phyloP scores from a whole-genome alignment of 2,329 filamentous ascomycete species.

The Ascochyta clinopodiicola region DNA sequence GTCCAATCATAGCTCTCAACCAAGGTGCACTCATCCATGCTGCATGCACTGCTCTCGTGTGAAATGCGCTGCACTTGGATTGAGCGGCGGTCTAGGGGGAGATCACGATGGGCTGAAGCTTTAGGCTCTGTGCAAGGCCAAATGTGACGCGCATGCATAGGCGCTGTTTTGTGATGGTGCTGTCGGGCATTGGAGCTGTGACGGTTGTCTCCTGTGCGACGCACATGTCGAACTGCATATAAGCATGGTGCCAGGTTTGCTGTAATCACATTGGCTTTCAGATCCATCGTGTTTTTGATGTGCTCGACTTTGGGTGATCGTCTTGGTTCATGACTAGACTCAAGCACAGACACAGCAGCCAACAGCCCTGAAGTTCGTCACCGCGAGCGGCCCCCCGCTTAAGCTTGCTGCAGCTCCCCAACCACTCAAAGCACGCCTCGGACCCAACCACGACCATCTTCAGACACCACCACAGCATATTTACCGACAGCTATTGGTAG shows the following conservation, averaged over 20 bases:
- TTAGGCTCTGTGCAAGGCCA: conserved; percentile 10
- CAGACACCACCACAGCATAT: conserved; percentile 38
- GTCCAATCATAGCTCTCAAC: not conserved
- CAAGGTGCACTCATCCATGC: not conserved
- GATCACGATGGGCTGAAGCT: conserved; percentile 3
- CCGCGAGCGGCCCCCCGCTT: conserved; percentile 28
- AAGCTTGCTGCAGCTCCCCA: conserved; percentile 29
- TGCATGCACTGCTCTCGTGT: not conserved
- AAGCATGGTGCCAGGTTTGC: conserved; percentile 26
- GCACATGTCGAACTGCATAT: conserved; percentile 32
- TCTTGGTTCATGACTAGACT: not conserved
- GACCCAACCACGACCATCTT: conserved; percentile 43
- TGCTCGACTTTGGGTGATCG: not conserved
- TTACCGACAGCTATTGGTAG: conserved; percentile 36
- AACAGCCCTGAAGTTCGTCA: conserved; percentile 6
- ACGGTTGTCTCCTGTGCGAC: conserved; percentile 31
- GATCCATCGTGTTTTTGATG: not conserved
- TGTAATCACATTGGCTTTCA: not conserved
- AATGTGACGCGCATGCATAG: conserved; percentile 14
- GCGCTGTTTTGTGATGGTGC: conserved; percentile 13
- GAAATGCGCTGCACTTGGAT: conserved; percentile 8
- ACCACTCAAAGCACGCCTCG: conserved; percentile 43
- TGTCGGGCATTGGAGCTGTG: conserved; percentile 6
- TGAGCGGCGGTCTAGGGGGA: not conserved
- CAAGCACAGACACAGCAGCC: not conserved